phyloP scores from a whole-genome alignment of 164 flowering plant species.

The Houttuynia cordata region DNA sequence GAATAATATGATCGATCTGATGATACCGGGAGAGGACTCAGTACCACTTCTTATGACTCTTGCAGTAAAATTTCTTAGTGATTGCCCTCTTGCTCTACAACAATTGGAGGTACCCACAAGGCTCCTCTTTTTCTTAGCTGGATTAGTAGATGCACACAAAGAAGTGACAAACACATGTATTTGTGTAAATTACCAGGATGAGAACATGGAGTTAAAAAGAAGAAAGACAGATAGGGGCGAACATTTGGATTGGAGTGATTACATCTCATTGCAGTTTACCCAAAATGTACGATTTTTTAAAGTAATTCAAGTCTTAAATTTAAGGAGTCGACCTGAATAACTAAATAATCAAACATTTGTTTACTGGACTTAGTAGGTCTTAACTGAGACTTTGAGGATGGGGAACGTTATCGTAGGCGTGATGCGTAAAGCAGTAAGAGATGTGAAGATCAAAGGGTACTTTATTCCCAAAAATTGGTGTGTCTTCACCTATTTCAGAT shows the following conservation, averaged over 20 bases:
- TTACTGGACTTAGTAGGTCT: slow-evolving; percentile 39
- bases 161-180: background rate
- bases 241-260: slow-evolving; percentile 53
- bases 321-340: background rate
- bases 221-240: slow-evolving; percentile 37
- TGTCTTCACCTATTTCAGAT: slow-evolving; percentile 63
- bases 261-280: slow-evolving; percentile 56
- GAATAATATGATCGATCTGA: slow-evolving; percentile 78
- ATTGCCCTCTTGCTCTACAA: slow-evolving; percentile 65
- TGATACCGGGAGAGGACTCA: slow-evolving; percentile 96
- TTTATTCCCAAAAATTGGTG: slow-evolving; percentile 83
- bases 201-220: slow-evolving; percentile 57
- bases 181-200: slow-evolving; percentile 41
- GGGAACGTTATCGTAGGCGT: slow-evolving; percentile 82
- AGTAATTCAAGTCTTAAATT: background rate
- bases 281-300: slow-evolving; percentile 44
- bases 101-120: slow-evolving; percentile 36
- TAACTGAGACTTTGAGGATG: slow-evolving; percentile 83
- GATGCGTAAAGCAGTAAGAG: slow-evolving; percentile 79
- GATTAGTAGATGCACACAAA: background rate
- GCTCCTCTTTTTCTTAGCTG: background rate
- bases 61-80: slow-evolving; percentile 76
- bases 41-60: slow-evolving; percentile 85
- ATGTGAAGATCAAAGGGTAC: slow-evolving; percentile 70
- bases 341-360: background rate